phyloP scores from a whole-genome alignment of 371 early-diverging fungal species.

The Mortierella sp. region DNA sequence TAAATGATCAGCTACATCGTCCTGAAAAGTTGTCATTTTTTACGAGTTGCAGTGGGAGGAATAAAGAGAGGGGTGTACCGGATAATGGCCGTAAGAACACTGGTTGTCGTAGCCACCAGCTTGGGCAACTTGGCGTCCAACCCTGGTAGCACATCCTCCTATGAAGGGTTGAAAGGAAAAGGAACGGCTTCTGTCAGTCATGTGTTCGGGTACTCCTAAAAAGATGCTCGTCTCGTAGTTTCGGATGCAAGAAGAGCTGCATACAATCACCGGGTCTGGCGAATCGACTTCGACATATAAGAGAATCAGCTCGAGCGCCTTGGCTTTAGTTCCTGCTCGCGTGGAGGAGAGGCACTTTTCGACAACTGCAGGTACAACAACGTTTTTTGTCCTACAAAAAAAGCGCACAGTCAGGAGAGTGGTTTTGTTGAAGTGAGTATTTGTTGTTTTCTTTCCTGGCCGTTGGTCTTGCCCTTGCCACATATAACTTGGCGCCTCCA shows the following conservation, averaged over 20 bases:
- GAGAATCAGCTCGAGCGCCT: conserved; percentile 85
- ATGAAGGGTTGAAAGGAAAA: conserved; percentile 10
- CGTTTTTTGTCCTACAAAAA: conserved; percentile 71
- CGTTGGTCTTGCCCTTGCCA: background rate
- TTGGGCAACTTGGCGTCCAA: conserved; percentile 93
- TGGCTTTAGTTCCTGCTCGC: conserved; percentile 84
- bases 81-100: conserved; percentile 80
- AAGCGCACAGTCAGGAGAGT: conserved; percentile 9
- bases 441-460: background rate
- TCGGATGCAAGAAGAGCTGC: conserved; percentile 12
- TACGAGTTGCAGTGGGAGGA: background rate
- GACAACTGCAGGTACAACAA: conserved; percentile 84
- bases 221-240: background rate
- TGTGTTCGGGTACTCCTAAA: background rate
- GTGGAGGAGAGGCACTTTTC: conserved; percentile 92
- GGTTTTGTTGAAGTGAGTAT: background rate
- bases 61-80: conserved; percentile 55
- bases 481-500: background rate
- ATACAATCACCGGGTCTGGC: conserved; percentile 86
- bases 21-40: background rate
- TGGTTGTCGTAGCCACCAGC: conserved; percentile 83
- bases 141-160: conserved; percentile 85
- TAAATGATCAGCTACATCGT: background rate
- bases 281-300: conserved; percentile 90
- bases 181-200: background rate